phyloP scores from a whole-genome alignment of 176 grass and related monocot genomes.

The Zoysia japonica region DNA sequence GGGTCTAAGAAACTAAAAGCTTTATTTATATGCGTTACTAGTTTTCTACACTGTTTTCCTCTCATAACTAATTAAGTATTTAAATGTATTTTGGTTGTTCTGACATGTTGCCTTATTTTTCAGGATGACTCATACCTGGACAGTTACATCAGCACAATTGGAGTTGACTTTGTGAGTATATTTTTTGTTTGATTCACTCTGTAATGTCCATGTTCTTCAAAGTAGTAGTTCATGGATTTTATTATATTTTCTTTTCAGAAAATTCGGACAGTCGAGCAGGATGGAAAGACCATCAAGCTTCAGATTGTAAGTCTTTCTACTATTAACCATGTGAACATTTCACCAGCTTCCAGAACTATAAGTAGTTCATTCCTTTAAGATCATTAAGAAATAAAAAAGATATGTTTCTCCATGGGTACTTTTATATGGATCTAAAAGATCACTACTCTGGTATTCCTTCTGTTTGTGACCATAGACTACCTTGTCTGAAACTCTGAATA shows the following conservation, averaged over 20 bases:
- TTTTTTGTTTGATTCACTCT: background rate
- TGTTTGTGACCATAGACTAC: background rate
- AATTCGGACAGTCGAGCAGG: slow-evolving; percentile 86
- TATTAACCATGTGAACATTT: background rate
- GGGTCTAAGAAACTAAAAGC: background rate
- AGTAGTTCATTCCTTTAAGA: background rate
- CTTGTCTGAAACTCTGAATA: background rate
- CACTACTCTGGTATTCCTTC: background rate
- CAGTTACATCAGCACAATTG: slow-evolving; percentile 90
- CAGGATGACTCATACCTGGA: slow-evolving; percentile 89
- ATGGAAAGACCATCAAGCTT: slow-evolving; percentile 83
- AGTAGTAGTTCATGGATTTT: background rate
- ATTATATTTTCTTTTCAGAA: slow-evolving; percentile 43
- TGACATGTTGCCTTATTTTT: slow-evolving; percentile 1
- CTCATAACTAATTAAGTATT: background rate
- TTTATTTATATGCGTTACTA: background rate
- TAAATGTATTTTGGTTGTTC: background rate
- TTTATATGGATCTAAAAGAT: background rate
- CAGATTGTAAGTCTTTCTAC: slow-evolving; percentile 69
- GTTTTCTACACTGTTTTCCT: slow-evolving; percentile 3
- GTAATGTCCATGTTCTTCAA: background rate
- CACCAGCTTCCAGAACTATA: background rate
- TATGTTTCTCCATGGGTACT: background rate
- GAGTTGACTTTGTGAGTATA: slow-evolving; percentile 64
- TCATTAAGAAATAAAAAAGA: background rate